A percentile compares a stretch with the other conserved stretches of the same genome.
These are phyloP conservation scores for Tetrapisispora fleetii DNA, from an alignment of 805 yeast genomes.

Conservation along the genomic window DNA sequence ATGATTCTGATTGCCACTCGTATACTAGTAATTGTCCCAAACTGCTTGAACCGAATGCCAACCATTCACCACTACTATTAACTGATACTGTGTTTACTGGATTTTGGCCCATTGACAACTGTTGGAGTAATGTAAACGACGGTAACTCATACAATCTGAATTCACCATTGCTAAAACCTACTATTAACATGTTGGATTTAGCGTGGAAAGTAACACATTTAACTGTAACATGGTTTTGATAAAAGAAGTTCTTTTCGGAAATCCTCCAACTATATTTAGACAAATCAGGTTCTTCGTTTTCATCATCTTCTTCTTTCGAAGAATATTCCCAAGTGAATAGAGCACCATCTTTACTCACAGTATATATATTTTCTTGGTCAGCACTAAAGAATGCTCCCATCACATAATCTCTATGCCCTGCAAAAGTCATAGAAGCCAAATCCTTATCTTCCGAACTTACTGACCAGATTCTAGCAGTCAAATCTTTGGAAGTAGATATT, in stretches of 20 bases:
- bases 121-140: conserved; percentile 69
- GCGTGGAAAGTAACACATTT: conserved; percentile 81
- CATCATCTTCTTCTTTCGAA: conserved; percentile 39
- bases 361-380: conserved; percentile 84
- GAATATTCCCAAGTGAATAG: conserved; percentile 85
- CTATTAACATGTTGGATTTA: conserved; percentile 58
- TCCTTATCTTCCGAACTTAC: conserved; percentile 55
- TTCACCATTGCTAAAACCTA: conserved; percentile 84
- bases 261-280: conserved; percentile 69
- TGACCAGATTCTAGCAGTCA: conserved; percentile 81
- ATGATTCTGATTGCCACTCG: conserved; percentile 98
- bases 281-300: conserved; percentile 32
- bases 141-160: conserved; percentile 87
- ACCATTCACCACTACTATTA: conserved; percentile 88
- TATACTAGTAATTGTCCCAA: conserved; percentile 91
- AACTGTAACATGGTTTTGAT: conserved; percentile 53
- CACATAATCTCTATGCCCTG: conserved; percentile 89
- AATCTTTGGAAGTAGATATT: conserved; percentile 77
- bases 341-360: conserved; percentile 92
- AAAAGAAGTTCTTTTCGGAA: conserved; percentile 61
- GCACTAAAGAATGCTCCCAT: conserved; percentile 76
- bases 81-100: conserved; percentile 74
- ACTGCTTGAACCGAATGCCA: conserved; percentile 85
- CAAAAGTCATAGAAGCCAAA: conserved; percentile 69
- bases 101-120: conserved; percentile 83